These are phyloP conservation scores for Collybia mongolica DNA, from an alignment of 768 basidiomycete genomes.

Conservation along the genomic window DNA sequence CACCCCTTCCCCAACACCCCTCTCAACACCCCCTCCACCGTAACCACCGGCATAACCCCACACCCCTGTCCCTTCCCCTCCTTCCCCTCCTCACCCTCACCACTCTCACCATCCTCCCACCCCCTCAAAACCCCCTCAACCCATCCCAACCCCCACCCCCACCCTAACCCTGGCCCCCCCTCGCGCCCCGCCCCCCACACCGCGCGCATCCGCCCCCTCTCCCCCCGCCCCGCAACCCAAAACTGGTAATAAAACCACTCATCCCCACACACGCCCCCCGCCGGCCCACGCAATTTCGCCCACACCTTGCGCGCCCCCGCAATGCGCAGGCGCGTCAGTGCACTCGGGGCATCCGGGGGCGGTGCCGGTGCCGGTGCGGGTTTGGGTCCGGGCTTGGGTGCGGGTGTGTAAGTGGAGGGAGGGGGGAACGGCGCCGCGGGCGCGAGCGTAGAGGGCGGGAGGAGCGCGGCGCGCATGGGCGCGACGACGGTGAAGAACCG, in stretches of 20 bases:
- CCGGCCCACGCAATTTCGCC: background rate
- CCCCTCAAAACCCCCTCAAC: constrained; percentile 17
- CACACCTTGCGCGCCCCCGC: background rate
- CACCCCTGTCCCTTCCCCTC: constrained; percentile 5
- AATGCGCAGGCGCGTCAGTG: background rate
- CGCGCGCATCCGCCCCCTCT: no score
- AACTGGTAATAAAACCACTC: constrained; percentile 53
- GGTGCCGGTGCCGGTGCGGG: constrained; percentile 6
- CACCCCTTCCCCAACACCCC: constrained; percentile 14
- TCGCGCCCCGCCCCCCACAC: constrained; percentile 11
- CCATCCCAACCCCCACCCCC: constrained; percentile 13
- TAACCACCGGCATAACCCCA: constrained; percentile 4
- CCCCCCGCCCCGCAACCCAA: constrained; percentile 33
- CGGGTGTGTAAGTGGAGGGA: constrained; percentile 12
- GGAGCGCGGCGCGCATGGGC: constrained; percentile 17
- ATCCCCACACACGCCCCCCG: constrained; percentile 28
- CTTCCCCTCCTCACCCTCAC: background rate
- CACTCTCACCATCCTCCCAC: constrained; percentile 1
- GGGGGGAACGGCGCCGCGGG: background rate
- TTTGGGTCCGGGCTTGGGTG: constrained; percentile 10
- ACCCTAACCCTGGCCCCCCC: no score
- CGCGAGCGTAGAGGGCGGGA: constrained; percentile 9
- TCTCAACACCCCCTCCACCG: constrained; percentile 11
- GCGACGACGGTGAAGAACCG: constrained; percentile 39
- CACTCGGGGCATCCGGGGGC: background rate